Evolutionary conservation across 768 basidiomycete genomes (phyloP).

Genomic region (Collybiopsis luxurians): DNA sequence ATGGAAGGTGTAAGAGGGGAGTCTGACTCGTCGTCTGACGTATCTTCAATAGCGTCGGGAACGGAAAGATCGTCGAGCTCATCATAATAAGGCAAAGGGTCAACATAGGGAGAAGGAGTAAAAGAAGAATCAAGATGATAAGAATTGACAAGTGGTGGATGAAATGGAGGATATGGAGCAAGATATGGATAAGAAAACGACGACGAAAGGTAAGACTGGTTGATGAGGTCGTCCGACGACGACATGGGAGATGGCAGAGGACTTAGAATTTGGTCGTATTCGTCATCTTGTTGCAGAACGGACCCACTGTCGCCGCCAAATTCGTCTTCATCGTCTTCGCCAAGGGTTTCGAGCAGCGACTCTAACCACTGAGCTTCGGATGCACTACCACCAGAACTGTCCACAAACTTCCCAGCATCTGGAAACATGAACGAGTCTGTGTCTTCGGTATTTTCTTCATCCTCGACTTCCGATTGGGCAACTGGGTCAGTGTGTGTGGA

Average conservation of each 20-base stretch:
- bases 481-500: slow-evolving; percentile 20
- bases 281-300: slow-evolving; percentile 55
- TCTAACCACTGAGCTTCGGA: slow-evolving; percentile 84
- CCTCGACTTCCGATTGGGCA: slow-evolving; percentile 32
- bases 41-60: slow-evolving; percentile 81
- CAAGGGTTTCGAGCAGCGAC: slow-evolving; percentile 71
- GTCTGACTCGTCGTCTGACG: slow-evolving; percentile 84
- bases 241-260: slow-evolving; percentile 69
- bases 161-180: slow-evolving; percentile 63
- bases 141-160: slow-evolving; percentile 52
- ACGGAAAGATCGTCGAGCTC: slow-evolving; percentile 59
- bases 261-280: slow-evolving; percentile 61
- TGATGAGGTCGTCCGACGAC: slow-evolving; percentile 72
- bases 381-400: slow-evolving; percentile 33
- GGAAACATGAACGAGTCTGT: slow-evolving; percentile 81
- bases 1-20: slow-evolving; percentile 59
- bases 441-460: slow-evolving; percentile 46
- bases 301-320: slow-evolving; percentile 42
- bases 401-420: slow-evolving; percentile 60
- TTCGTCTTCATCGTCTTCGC: slow-evolving; percentile 67
- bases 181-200: slow-evolving; percentile 53
- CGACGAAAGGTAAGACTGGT: slow-evolving; percentile 47
- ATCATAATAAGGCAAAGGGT: slow-evolving; percentile 63
- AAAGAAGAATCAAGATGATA: slow-evolving; percentile 43
- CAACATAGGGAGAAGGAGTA: slow-evolving; percentile 40